Base-by-base conservation (phyloP, 2,329 filamentous ascomycete genomes). In the Fusarium pininemorale region DNA sequence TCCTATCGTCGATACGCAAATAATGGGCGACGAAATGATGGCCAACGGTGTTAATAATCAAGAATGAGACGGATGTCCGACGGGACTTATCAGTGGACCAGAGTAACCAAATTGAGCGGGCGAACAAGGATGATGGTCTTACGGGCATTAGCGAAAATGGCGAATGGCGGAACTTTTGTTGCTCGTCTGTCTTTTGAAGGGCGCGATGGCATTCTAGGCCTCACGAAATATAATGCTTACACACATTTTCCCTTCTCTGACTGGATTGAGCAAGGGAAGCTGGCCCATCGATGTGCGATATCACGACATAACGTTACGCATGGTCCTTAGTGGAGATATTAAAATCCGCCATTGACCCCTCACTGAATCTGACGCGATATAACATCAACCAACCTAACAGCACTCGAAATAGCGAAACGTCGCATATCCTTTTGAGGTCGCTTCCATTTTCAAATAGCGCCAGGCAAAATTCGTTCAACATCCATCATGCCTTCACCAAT, bases 1-100 rank as follows among this genome's bases (percentile, higher is more conserved):
- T 35, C 76, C 76, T 1, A 78, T 77, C 5, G 75, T 78, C 2
- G 76, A 78, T 22, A 76, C 75, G 5, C 71, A 77, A 16, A 68
- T 75, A 39, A 69, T 69, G 56, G 66, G 65, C 2, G 42, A 56
- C 6, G 66, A 64, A 30, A 37, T 69, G 44, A 35, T 37, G 26
- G 62, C 41, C 54, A 15, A 26, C 6, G n/a, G 39, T 11, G 35
- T 48, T 39, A n/a, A n/a, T 45, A 45, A 47, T 38, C 32, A 58
- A 39, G 20, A 47, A 32, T 58, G n/a, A 41, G n/a, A 28, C 24
- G 20, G 24, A 61, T 41, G 16, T 48, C 26, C 38, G 26, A 35
- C 1, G 15, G 37, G 7, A 12, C 7, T 14, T n/a, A 18, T 37
- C 20, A 24, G 44, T 61, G 55, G 61, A 26, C 28, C 28, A 10